Evolutionary conservation across 140 eudicot species (phyloP).

Genomic region (Anethum foeniculum): DNA sequence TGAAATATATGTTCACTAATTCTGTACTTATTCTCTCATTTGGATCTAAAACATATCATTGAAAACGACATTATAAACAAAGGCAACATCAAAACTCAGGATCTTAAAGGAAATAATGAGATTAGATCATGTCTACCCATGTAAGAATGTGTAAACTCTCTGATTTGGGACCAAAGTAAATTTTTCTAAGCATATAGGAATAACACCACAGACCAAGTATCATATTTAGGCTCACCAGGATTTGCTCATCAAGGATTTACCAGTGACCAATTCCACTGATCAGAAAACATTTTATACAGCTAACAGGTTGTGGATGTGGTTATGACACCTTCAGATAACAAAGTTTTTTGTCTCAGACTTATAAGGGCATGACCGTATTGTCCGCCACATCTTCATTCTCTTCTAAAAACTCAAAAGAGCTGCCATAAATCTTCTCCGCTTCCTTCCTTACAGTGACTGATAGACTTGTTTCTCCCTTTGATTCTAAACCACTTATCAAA

Average conservation of each 20-base stretch:
- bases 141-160: not conserved
- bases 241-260: not conserved
- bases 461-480: constrained; percentile 38
- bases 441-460: constrained; percentile 31
- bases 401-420: constrained; percentile 32
- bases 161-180: not conserved
- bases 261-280: not conserved
- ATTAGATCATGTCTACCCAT: not conserved
- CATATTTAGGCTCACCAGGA: not conserved
- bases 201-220: not conserved
- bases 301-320: not conserved
- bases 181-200: not conserved
- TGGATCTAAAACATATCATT: too few species aligned
- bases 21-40: too few species aligned
- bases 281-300: not conserved
- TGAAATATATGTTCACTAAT: too few species aligned
- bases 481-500: constrained; percentile 38
- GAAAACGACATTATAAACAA: not conserved
- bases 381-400: constrained; percentile 32
- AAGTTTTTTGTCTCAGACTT: not conserved
- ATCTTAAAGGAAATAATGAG: not conserved
- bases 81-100: not conserved
- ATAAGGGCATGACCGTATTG: not conserved
- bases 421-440: constrained; percentile 49
- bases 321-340: not conserved